These are phyloP conservation scores for Filosporella fistucella DNA, from an alignment of 495 filamentous ascomycete genomes.

Conservation along the genomic window DNA sequence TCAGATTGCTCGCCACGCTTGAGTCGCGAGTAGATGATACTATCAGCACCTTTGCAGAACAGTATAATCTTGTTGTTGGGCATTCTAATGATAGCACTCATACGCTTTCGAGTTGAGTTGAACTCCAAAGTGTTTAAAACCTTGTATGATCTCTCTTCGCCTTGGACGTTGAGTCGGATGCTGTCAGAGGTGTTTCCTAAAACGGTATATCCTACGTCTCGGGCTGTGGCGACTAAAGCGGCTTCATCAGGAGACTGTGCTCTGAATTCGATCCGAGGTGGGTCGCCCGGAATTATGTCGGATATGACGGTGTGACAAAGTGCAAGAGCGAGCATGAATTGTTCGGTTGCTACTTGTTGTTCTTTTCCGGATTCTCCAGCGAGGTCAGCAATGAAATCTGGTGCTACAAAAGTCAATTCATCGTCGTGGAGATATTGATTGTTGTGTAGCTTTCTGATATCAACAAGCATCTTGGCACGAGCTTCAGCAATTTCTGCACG, in stretches of 20 bases:
- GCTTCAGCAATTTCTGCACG: constrained; percentile 76
- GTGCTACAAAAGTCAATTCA: constrained; percentile 85
- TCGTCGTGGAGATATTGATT: constrained; percentile 92
- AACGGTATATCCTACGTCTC: constrained; percentile 95
- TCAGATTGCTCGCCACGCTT: constrained; percentile 80
- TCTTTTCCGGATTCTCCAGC: constrained; percentile 68
- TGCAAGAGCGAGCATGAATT: constrained; percentile 93
- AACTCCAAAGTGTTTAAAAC: constrained; percentile 97
- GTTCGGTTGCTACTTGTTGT: constrained; percentile 71
- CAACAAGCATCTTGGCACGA: constrained; percentile 63
- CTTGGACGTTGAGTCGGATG: constrained; percentile 81
- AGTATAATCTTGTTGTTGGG: constrained; percentile 87
- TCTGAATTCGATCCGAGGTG: constrained; percentile 89
- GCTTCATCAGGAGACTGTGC: constrained; percentile 98
- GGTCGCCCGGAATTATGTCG: constrained; percentile 81
- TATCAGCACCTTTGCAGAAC: constrained; percentile 98
- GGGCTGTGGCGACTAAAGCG: constrained; percentile 87
- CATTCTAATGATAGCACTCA: constrained; percentile 98
- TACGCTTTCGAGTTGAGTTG: constrained; percentile 93
- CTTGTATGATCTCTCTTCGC: constrained; percentile 75
- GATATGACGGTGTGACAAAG: constrained; percentile 96
- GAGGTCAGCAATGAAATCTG: constrained; percentile 81
- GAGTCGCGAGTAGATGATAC: constrained; percentile 92
- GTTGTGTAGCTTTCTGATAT: constrained; percentile 70
- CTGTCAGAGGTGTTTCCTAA: constrained; percentile 74